Evolutionary conservation across 192 early-diverging fungal genomes (phyloP).

Genomic region (Gaertneriomyces semiglobifer): DNA sequence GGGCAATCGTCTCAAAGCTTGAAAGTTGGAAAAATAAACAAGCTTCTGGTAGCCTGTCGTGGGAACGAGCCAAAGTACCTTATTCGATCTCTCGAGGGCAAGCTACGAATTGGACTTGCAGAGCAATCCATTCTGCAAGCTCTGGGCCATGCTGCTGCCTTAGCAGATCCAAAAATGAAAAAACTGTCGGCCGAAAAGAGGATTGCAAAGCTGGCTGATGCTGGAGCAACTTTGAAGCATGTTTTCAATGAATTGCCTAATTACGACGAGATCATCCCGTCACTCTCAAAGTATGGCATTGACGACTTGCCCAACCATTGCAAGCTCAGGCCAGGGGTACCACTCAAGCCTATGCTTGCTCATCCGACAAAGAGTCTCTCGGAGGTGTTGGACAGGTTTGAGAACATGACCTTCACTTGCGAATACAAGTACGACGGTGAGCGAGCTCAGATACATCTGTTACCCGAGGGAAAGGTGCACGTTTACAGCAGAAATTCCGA

Average conservation of each 20-base stretch:
- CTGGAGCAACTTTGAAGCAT: constrained; percentile 55
- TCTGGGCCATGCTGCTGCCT: constrained; percentile 79
- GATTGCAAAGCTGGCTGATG: constrained; percentile 47
- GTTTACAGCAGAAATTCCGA: constrained; percentile 96
- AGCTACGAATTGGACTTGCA: constrained; percentile 93
- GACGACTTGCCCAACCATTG: constrained; percentile 67
- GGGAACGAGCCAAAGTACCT: constrained; percentile 83
- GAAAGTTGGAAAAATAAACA: constrained; percentile 74
- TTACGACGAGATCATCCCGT: constrained; percentile 88
- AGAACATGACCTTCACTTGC: constrained; percentile 88
- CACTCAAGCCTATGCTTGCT: constrained; percentile 98
- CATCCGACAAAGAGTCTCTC: constrained; percentile 93
- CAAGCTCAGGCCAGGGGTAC: constrained; percentile 91
- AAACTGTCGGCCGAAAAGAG: constrained; percentile 43
- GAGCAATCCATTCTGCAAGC: constrained; percentile 87
- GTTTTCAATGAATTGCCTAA: constrained; percentile 84
- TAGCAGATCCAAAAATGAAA: constrained; percentile 51
- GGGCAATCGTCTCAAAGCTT: constrained; percentile 73
- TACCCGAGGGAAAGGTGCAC: constrained; percentile 69
- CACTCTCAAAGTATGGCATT: constrained; percentile 74
- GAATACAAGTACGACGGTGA: constrained; percentile 99
- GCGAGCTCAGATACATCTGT: constrained; percentile 87
- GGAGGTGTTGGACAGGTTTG: constrained; percentile 92
- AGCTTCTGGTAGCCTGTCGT: constrained; percentile 69
- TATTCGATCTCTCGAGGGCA: constrained; percentile 85